Base-by-base conservation (phyloP, 345 rosid species). In the Barbarea vulgaris region DNA sequence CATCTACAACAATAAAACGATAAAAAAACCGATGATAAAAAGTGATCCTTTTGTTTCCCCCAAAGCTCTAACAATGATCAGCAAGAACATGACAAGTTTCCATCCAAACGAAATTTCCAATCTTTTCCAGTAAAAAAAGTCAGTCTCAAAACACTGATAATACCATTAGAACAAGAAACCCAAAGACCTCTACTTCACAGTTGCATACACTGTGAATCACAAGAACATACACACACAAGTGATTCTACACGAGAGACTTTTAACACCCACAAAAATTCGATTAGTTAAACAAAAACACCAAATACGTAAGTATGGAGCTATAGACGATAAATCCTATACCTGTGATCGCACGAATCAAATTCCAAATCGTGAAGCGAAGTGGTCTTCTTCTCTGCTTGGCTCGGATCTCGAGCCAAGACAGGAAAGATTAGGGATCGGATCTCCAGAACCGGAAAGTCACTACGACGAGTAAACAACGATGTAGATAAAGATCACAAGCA, bases 391-490 rank as follows among this genome's bases (percentile, higher is more conserved):
- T 76, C 91, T 82, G 93, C 90, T 85, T 86, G 96, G 97, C 97
- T 86, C 91, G 89, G 96, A 93, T 91, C 90, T 85, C 91, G 92
- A 93, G 96, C 96, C 98, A 87, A 91, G 89, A 69, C 91, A 85
- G 84, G 74, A 72, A 81, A 74, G 72, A 75, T 28, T 69, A 84
- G 65, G 58, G 72, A 71, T 56, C 54, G 60, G 47, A 71, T 37
- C 55, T 71, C 55, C 68, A 71, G 62, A 21, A 64, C 60, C 65
- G 71, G 30, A 7, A 24, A 41, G 22, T 30, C 6, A 24, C 39
- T 31, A 67, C 54, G 62, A 57, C 52, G 8, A 54, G 63, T 21
- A 46, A 65, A 24, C 11, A 55, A 31, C 22, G 64, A 76, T 30
- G 31, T 22, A 55, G 70, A 76, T 62, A 71, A 77, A 76, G 67